Evolutionary conservation across 768 basidiomycete species (phyloP), one percentile per base, ranked within the genome.

Genomic region (Glaciozyma antarctica): DNA sequence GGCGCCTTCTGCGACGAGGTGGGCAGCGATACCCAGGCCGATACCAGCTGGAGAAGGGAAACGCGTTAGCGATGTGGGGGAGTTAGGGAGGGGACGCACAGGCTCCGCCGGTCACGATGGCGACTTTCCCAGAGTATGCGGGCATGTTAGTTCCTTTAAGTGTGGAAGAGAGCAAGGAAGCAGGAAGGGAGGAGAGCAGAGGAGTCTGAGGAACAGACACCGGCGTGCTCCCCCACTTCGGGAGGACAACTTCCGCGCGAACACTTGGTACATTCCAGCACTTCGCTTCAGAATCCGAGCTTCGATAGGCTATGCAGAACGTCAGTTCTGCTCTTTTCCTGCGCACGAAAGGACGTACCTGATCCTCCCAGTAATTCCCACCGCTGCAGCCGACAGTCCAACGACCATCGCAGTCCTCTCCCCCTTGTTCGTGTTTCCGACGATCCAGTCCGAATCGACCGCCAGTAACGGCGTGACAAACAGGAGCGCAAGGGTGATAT

Each of bases 401-500:
- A 16, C 47, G 13, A 48, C 47, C 47, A 48, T 48, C 47, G 47
- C 47, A 1, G 3, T 3, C 16, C 47, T 19, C 47, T 48, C 47
- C 47, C 21, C 47, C 19, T 48, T 48, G 19, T 6, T 48, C 47
- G 47, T 21, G 47, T 48, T 19, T 10, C 16, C 47, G 15, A 10
- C 47, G 47, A 48, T 19, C 47, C 47, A 48, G 19, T 48, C 47
- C 21, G 47, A 51, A 28, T 44, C 56, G 43, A 67, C 61, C 13
- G 71, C 71, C 28, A 70, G 53, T 10, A 54, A 2, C 19, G 71
- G 68, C 3, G 71, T 72, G 2, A 61, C 8, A 21, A 70, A 17
- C 7, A 69, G 44, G n/a, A 70, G 52, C 17, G 26, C 26, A 48
- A 72, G 66, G 24, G 64, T 70, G 28, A 66, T 22, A 54, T 72